phyloP scores from a whole-genome alignment of 1,284 basidiomycete genomes.

The Schizopora paradoxa region DNA sequence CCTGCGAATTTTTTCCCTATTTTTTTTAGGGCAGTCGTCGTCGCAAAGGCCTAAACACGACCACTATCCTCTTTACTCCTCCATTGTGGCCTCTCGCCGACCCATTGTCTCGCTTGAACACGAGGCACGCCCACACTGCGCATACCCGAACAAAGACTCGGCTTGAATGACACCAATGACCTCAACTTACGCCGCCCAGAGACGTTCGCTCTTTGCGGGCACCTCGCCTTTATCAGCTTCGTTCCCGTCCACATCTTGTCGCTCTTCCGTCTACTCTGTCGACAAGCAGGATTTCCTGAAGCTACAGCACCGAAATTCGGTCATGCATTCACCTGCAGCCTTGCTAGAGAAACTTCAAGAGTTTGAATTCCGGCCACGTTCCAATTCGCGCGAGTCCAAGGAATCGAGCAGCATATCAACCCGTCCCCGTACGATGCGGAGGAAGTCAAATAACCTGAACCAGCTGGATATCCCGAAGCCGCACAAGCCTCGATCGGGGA shows the following conservation, averaged over 20 bases:
- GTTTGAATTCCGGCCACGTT: conserved; percentile 3
- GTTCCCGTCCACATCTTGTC: neutral
- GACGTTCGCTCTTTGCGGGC: conserved; percentile 7
- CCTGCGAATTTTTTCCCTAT: neutral
- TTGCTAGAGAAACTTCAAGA: conserved; percentile 6
- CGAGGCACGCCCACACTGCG: too few species aligned
- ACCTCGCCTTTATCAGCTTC: conserved; percentile 8
- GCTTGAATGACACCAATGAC: conserved; percentile 11
- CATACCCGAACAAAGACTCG: neutral
- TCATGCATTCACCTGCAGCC: conserved; percentile 3
- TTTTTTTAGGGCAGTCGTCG: neutral
- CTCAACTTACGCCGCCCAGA: conserved; percentile 2
- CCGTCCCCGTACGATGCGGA: too few species aligned
- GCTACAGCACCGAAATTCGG: conserved; percentile 3
- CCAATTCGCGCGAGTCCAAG: conserved; percentile 6
- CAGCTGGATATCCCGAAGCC: too few species aligned
- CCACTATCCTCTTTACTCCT: neutral
- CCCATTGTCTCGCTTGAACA: neutral
- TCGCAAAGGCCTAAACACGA: neutral
- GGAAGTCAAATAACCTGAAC: too few species aligned
- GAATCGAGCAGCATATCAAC: conserved; percentile 1
- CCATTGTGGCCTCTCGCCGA: neutral
- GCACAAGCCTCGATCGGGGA: too few species aligned
- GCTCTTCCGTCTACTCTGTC: neutral
- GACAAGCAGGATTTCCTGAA: neutral